Conservation (phyloP, 2,329 filamentous ascomycete genomes). For the Aspergillus glaucus region DNA sequence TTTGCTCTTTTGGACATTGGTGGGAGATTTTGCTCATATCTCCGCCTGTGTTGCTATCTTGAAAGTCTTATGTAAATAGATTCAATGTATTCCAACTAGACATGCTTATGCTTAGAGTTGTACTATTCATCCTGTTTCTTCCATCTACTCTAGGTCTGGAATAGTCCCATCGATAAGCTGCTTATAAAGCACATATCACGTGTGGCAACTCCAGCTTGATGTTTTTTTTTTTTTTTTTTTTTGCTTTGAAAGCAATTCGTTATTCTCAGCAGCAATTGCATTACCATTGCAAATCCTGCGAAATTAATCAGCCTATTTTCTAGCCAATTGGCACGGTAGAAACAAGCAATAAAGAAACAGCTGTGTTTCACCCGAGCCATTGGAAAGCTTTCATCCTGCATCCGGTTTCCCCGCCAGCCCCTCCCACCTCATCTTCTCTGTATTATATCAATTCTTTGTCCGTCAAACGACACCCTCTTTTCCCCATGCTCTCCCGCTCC, state of each 20-base stretch:
- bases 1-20: background rate
- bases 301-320: background rate
- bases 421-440: slow-evolving; percentile 2
- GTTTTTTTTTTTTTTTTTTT: background rate
- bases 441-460: no score
- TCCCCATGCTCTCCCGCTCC: slow-evolving; percentile 18
- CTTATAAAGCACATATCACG: background rate
- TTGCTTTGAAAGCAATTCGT: background rate
- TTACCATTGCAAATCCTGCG: background rate
- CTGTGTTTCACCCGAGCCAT: background rate
- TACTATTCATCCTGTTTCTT: background rate
- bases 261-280: background rate
- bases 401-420: slow-evolving; percentile 3
- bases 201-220: background rate
- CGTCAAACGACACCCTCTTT: background rate
- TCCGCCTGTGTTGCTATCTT: background rate
- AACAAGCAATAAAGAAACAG: background rate
- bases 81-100: background rate
- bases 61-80: background rate
- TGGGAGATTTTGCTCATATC: background rate
- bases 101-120: background rate
- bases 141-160: background rate
- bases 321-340: background rate
- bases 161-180: background rate
- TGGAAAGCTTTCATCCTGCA: background rate